Conservation (phyloP, 352 stramenopile species). For the Blastocystis hominis region DNA sequence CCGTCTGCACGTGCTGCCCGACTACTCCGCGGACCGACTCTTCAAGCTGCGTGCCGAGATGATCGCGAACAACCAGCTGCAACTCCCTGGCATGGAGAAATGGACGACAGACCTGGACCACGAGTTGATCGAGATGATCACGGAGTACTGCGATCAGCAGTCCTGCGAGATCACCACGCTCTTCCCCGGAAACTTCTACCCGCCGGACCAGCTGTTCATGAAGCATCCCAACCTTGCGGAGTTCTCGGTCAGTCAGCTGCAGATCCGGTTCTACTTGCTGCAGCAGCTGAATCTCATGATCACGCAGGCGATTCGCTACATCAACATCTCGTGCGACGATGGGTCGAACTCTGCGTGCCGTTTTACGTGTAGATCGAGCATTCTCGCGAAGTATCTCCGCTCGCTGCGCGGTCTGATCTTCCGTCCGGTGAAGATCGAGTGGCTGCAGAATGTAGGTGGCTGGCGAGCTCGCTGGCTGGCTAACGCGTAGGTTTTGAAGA, state of each 20-base stretch:
- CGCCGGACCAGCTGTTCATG: constrained; percentile 37
- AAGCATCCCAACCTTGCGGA: constrained; percentile 38
- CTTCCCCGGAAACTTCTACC: constrained; percentile 21
- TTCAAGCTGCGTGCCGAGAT: neutral
- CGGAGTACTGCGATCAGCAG: constrained; percentile 45
- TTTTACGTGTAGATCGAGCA: neutral
- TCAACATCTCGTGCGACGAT: constrained; percentile 55
- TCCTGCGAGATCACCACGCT: constrained; percentile 27
- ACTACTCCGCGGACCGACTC: neutral
- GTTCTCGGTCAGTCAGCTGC: neutral
- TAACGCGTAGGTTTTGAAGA: constrained; percentile 5
- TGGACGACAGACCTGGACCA: constrained; percentile 42
- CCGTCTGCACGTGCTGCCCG: constrained; percentile 42
- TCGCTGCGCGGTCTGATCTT: constrained; percentile 50
- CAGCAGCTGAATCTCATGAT: constrained; percentile 49
- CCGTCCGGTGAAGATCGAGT: constrained; percentile 43
- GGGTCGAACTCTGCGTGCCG: neutral
- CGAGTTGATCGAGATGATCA: constrained; percentile 9
- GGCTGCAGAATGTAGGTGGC: constrained; percentile 9
- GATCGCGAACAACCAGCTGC: constrained; percentile 7
- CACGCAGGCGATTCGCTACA: neutral
- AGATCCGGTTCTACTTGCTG: constrained; percentile 53
- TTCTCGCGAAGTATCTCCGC: constrained; percentile 15
- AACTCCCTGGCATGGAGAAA: neutral
- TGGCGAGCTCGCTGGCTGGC: neutral